Base-by-base conservation (phyloP, 345 rosid genomes). In the Pistacia integerrima region DNA sequence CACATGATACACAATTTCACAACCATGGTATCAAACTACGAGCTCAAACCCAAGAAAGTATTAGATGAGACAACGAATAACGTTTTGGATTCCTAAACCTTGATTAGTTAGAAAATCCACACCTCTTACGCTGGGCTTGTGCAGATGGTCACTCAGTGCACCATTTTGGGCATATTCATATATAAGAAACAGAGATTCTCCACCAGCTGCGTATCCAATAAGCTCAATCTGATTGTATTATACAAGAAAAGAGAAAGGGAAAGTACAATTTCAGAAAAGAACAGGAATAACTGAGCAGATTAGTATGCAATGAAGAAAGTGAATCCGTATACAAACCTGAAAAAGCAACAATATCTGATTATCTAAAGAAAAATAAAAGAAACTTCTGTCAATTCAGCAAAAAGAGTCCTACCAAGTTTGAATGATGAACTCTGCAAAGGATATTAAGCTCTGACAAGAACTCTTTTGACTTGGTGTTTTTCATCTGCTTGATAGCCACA, bases 401-500 rank as follows among this genome's bases (percentile, higher is more conserved):
- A 22, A 52, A 28, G 68, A n/a, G 61, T 20, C 55, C 22, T 82
- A 85, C 87, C 84, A 82, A 76, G 75, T 85, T 85, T 46, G 75
- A 38, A 63, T 80, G 84, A 46, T 70, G 84, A 55, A 82, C 84
- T 77, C 74, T 80, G 62, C 82, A 75, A 48, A 82, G 82, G 46
- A 85, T 69, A 57, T 80, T 80, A 12, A 85, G 71, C 72, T 85
- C 88, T 0, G 82, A 56, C 20, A 80, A 58, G 64, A 85, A 82
- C 73, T 82, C 88, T 76, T 82, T 85, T 33, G 85, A 80, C 22
- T 74, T 83, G 18, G 78, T 67, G 67, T 72, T 76, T 68, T 85
- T 80, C 85, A 80, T 82, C 85, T 78, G 83, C 81, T 85, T 85
- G 77, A 85, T 79, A 51, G 85, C 88, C 72, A 76, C 84, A 72